Evolutionary conservation across 2,329 filamentous ascomycete species (phyloP).

Genomic region (Claviceps sp.): DNA sequence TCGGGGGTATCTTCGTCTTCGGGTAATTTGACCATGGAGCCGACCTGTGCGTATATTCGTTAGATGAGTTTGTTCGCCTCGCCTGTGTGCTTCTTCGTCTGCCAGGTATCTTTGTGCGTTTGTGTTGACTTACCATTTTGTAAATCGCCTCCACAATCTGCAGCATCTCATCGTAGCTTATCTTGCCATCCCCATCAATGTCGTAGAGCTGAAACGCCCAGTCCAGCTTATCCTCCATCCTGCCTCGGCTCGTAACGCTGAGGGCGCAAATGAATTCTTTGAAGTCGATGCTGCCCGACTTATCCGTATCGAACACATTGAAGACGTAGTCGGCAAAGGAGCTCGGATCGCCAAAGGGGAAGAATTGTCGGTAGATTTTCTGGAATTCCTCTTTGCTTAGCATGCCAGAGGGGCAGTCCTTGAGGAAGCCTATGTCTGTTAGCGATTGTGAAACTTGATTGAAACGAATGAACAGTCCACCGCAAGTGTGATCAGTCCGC

Average conservation of each 20-base stretch:
- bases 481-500: no score
- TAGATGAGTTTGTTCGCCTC: no score
- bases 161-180: slow-evolving; percentile 98
- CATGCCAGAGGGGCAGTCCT: slow-evolving; percentile 94
- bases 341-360: slow-evolving; percentile 93
- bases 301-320: slow-evolving; percentile 96
- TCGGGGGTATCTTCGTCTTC: slow-evolving; percentile 98
- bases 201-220: slow-evolving; percentile 99
- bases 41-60: slow-evolving; percentile 47
- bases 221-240: slow-evolving; percentile 98
- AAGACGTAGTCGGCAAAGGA: slow-evolving; percentile 99
- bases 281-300: slow-evolving; percentile 95
- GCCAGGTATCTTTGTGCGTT: no score
- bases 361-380: slow-evolving; percentile 99
- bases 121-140: slow-evolving; percentile 65
- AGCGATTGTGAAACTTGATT: no score
- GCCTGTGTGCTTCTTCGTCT: no score
- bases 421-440: slow-evolving; percentile 21
- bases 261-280: slow-evolving; percentile 99
- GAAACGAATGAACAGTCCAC: no score
- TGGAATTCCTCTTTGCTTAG: slow-evolving; percentile 98
- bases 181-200: slow-evolving; percentile 97
- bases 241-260: slow-evolving; percentile 90
- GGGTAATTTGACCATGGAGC: slow-evolving; percentile 96
- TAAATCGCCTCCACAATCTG: slow-evolving; percentile 98